Evolutionary conservation across 257 asterid species (phyloP).

Genomic region (Euphrasia confusa): DNA sequence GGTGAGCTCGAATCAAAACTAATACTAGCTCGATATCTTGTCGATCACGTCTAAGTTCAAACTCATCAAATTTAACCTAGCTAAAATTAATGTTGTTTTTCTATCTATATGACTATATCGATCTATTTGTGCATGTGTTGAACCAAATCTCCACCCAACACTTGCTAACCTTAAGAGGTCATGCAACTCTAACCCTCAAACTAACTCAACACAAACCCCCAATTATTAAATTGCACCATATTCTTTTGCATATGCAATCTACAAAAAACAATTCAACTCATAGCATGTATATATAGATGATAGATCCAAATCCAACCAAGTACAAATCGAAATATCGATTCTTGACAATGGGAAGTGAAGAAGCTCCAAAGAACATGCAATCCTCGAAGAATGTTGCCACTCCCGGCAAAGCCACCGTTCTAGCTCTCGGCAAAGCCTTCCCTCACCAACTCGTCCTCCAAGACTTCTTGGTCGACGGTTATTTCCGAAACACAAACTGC

Average conservation of each 20-base stretch:
- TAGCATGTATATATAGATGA: slow-evolving; percentile 2
- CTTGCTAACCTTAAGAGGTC: slow-evolving; percentile 11
- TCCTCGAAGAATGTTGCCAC: slow-evolving; percentile 22
- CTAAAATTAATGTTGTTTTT: too few relatives aligned
- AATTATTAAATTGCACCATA: background rate
- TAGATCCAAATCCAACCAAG: background rate
- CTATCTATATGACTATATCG: too few relatives aligned
- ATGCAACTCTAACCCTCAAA: slow-evolving; percentile 23
- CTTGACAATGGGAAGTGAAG: slow-evolving; percentile 34
- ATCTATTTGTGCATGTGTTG: background rate
- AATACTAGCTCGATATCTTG: too few relatives aligned
- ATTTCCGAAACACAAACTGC: slow-evolving; percentile 73
- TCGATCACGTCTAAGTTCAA: too few relatives aligned
- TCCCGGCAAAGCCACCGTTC: slow-evolving; percentile 52
- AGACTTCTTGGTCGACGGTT: slow-evolving; percentile 84
- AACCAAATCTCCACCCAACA: slow-evolving; percentile 24
- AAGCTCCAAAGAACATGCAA: slow-evolving; percentile 22
- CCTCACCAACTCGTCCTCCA: slow-evolving; percentile 96
- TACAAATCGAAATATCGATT: too few relatives aligned
- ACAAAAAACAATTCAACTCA: background rate
- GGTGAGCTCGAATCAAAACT: too few relatives aligned
- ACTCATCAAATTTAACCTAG: too few relatives aligned
- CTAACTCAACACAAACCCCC: slow-evolving; percentile 15
- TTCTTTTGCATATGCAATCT: background rate
- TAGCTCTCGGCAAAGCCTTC: slow-evolving; percentile 88